These are phyloP conservation scores for Umbellularia californica DNA, from an alignment of 164 flowering plant species.

Conservation along the genomic window DNA sequence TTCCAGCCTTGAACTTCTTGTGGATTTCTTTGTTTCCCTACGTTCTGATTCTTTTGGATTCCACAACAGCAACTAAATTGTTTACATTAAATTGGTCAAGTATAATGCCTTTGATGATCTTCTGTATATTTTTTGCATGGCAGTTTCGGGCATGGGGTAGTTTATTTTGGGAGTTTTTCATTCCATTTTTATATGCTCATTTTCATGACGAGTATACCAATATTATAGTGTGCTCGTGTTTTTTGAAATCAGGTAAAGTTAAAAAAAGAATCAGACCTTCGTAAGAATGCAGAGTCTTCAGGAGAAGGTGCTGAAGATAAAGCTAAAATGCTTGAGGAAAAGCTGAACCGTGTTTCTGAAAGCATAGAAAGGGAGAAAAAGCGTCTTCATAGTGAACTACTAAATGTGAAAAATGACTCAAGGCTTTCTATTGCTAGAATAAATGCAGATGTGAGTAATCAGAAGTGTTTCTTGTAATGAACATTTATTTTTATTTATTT, in stretches of 20 bases:
- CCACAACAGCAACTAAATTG: background rate
- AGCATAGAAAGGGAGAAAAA: conserved; percentile 61
- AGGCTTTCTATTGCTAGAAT: conserved; percentile 63
- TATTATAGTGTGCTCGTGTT: background rate
- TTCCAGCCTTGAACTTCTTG: background rate
- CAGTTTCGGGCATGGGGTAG: background rate
- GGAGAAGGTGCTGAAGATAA: conserved; percentile 67
- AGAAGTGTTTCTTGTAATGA: background rate
- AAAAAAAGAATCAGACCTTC: conserved; percentile 59
- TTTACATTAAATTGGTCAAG: no score
- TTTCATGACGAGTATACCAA: background rate
- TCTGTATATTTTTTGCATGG: background rate
- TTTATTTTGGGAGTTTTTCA: background rate
- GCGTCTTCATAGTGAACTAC: conserved; percentile 51
- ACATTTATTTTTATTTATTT: background rate
- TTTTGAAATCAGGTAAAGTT: conserved; percentile 46
- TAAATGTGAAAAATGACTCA: conserved; percentile 54
- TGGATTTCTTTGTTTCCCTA: background rate
- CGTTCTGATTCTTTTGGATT: background rate
- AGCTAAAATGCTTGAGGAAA: conserved; percentile 44
- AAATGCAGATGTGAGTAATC: conserved; percentile 63
- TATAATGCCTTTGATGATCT: background rate
- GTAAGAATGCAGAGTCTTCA: conserved; percentile 60
- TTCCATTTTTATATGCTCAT: conserved; percentile 1
- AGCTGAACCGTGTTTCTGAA: conserved; percentile 45